These are phyloP conservation scores for Chrysosporium queenslandicum DNA, from an alignment of 2,329 filamentous ascomycete genomes.

Conservation along the genomic window DNA sequence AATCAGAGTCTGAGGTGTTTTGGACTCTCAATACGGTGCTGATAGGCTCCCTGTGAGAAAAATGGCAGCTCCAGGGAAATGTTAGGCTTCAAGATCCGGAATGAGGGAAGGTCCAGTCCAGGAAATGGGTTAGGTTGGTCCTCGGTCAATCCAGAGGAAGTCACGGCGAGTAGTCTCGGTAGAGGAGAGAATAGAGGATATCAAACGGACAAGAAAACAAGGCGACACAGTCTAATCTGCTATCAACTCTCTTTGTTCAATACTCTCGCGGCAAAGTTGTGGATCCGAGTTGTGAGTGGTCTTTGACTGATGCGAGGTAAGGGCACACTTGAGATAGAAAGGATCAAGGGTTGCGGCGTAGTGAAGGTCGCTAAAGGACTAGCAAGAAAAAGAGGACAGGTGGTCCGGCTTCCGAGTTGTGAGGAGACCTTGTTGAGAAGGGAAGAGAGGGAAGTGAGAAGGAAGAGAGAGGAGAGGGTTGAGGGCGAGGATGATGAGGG, in stretches of 20 bases:
- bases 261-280: not conserved
- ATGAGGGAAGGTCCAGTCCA: slow-evolving; percentile 2
- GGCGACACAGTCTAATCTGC: not conserved
- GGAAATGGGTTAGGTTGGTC: not conserved
- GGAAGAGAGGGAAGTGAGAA: slow-evolving; percentile 23
- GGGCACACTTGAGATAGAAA: not conserved
- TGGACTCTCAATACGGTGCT: not conserved
- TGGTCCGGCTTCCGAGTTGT: slow-evolving; percentile 12
- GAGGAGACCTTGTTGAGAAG: slow-evolving; percentile 25
- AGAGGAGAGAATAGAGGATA: slow-evolving; percentile 1
- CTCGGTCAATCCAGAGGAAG: not conserved
- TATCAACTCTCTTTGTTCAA: slow-evolving; percentile 1
- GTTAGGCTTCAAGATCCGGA: not conserved
- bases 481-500: too few relatives aligned
- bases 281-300: not conserved
- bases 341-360: too few relatives aligned
- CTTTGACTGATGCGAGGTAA: not conserved
- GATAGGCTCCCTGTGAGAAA: not conserved
- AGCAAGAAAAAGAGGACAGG: slow-evolving; percentile 17
- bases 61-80: not conserved
- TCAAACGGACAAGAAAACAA: not conserved
- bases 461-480: slow-evolving; percentile 24
- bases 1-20: not conserved
- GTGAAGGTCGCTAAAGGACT: too few relatives aligned
- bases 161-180: not conserved